Percentiles rank a stretch among this genome's conserved stretches.
phyloP scores from a whole-genome alignment of 75 land plant species.

The Adiantum capillusveneris region DNA sequence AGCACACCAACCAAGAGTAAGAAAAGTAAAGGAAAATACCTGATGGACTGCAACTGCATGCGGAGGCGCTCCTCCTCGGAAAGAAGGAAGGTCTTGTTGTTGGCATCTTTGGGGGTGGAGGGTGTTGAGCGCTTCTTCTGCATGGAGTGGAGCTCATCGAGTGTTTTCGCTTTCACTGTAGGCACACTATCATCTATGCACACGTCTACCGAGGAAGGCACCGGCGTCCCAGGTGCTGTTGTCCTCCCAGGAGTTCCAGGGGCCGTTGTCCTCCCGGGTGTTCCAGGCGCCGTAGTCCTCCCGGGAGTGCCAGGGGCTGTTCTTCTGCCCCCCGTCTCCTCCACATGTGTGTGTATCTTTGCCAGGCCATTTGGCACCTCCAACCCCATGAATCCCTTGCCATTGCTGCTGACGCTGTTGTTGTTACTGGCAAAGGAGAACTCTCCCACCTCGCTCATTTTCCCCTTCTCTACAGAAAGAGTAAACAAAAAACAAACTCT shows the following conservation, averaged over 20 bases:
- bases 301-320: not conserved
- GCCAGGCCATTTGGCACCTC: slow-evolving; percentile 23
- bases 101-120: slow-evolving; percentile 13
- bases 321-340: not conserved
- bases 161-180: slow-evolving; percentile 22
- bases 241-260: no score
- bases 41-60: slow-evolving; percentile 42
- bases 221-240: not conserved
- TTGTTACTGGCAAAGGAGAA: not conserved
- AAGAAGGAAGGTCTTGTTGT: slow-evolving; percentile 3
- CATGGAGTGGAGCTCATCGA: slow-evolving; percentile 35
- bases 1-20: not conserved
- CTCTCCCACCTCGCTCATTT: slow-evolving; percentile 2
- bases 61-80: slow-evolving; percentile 22
- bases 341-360: slow-evolving; percentile 20
- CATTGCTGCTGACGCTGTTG: not conserved
- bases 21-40: not conserved
- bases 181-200: slow-evolving; percentile 35
- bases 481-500: not conserved
- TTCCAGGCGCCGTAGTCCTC: no score
- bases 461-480: not conserved
- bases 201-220: slow-evolving; percentile 1
- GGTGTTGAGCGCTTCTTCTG: slow-evolving; percentile 39
- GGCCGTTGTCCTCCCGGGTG: no score
- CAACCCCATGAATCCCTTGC: no score